These are phyloP conservation scores for Gardenia jasminoides DNA, from an alignment of 257 asterid species.

Conservation along the genomic window DNA sequence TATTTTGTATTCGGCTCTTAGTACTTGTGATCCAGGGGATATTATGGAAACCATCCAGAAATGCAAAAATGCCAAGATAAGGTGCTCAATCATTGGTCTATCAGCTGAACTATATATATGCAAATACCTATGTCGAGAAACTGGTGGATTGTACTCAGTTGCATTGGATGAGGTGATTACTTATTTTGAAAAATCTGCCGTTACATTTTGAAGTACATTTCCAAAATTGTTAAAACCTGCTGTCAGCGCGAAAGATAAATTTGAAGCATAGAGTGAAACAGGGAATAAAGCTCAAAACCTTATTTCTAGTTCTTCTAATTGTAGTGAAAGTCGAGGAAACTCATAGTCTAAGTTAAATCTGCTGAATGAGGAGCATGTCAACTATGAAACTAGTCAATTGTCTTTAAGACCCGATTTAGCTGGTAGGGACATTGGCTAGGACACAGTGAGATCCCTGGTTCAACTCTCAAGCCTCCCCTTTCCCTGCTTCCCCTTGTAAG, in stretches of 20 bases:
- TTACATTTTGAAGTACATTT: not conserved
- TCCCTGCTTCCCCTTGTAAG: too few relatives aligned
- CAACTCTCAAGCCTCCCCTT: too few relatives aligned
- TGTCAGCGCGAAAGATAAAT: not conserved
- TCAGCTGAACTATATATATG: constrained; percentile 92
- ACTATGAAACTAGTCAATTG: not conserved
- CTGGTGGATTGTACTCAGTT: constrained; percentile 80
- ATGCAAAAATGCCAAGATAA: constrained; percentile 77
- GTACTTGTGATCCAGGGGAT: constrained; percentile 91
- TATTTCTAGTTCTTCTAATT: not conserved
- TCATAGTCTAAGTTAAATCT: not conserved
- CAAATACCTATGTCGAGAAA: constrained; percentile 89
- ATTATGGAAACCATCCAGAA: constrained; percentile 79
- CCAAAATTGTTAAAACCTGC: not conserved
- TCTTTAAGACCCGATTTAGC: too few relatives aligned
- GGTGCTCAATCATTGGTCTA: constrained; percentile 88
- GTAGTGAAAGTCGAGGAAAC: not conserved
- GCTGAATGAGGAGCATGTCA: not conserved
- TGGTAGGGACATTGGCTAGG: too few relatives aligned
- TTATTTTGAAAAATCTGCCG: not conserved
- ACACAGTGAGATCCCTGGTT: too few relatives aligned
- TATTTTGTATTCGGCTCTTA: constrained; percentile 83
- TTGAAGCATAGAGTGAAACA: not conserved
- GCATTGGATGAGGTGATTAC: constrained; percentile 87
- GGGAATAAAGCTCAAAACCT: not conserved